These are phyloP conservation scores for Neophaeococcomyces mojaviensis DNA, from an alignment of 2,329 filamentous ascomycete species.

Conservation along the genomic window DNA sequence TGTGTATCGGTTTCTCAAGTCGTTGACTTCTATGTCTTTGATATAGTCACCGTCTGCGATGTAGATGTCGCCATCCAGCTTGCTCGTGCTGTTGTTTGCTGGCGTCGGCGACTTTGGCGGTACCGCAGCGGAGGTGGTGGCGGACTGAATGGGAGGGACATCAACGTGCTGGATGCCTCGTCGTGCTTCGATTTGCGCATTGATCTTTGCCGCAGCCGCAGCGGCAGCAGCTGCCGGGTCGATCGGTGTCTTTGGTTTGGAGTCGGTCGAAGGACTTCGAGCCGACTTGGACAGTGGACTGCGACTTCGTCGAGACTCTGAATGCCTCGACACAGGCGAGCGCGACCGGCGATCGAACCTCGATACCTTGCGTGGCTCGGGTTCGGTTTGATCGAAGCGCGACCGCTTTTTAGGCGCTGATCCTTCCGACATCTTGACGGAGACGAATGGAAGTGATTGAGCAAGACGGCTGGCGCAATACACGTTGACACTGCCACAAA, in stretches of 20 bases:
- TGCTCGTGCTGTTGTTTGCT: slow-evolving; percentile 42
- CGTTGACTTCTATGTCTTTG: slow-evolving; percentile 98
- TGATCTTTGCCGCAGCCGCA: slow-evolving; percentile 82
- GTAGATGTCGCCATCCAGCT: slow-evolving; percentile 81
- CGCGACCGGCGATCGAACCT: slow-evolving; percentile 89
- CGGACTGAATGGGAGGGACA: slow-evolving; percentile 67
- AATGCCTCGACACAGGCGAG: slow-evolving; percentile 62
- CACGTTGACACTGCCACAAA: neutral
- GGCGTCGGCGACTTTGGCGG: slow-evolving; percentile 43
- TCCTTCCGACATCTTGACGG: slow-evolving; percentile 20
- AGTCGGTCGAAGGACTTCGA: slow-evolving; percentile 40
- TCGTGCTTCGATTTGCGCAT: slow-evolving; percentile 73
- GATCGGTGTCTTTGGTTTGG: slow-evolving; percentile 41
- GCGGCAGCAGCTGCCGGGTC: slow-evolving; percentile 72
- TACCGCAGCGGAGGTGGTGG: slow-evolving; percentile 30
- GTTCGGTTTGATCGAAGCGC: slow-evolving; percentile 87
- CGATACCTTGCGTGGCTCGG: slow-evolving; percentile 66
- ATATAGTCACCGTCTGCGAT: slow-evolving; percentile 96
- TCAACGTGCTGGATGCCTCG: slow-evolving; percentile 88
- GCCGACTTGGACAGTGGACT: slow-evolving; percentile 61
- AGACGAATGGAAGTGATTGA: no score
- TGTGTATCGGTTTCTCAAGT: slow-evolving; percentile 90
- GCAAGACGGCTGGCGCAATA: neutral
- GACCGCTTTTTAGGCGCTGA: slow-evolving; percentile 58
- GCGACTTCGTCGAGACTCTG: slow-evolving; percentile 67